Conservation (phyloP, 78 protist genomes). For the Speleostelium caveatum region DNA sequence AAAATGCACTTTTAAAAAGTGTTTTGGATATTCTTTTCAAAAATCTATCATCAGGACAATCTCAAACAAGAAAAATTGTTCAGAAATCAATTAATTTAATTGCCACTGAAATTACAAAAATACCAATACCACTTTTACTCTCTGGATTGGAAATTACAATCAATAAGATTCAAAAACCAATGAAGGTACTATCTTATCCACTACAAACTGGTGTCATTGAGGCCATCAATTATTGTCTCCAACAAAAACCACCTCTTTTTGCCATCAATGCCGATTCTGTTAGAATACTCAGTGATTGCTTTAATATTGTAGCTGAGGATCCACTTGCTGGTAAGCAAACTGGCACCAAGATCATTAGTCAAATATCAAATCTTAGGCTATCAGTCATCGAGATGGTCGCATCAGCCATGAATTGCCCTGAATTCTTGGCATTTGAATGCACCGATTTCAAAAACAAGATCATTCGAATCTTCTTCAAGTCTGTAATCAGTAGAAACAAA, state of each 20-base stretch:
- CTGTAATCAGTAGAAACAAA: conserved; percentile 32
- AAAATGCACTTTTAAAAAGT: conserved; percentile 5
- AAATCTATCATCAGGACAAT: neutral
- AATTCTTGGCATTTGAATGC: conserved; percentile 28
- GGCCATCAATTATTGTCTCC: conserved; percentile 35
- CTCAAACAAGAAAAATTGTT: conserved; percentile 43
- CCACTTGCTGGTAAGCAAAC: neutral
- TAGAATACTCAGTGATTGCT: conserved; percentile 20
- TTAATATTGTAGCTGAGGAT: conserved; percentile 52
- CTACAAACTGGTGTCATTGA: conserved; percentile 53
- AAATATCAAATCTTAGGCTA: neutral
- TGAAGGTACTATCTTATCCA: neutral
- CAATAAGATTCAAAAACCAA: neutral
- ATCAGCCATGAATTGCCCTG: conserved; percentile 44
- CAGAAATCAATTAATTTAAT: neutral
- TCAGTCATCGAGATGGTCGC: conserved; percentile 60
- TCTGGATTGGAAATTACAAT: conserved; percentile 1
- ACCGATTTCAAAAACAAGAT: conserved; percentile 78
- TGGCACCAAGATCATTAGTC: neutral
- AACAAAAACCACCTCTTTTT: conserved; percentile 18
- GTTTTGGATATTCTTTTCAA: conserved; percentile 24
- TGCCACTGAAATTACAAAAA: conserved; percentile 7
- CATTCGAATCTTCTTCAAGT: conserved; percentile 77
- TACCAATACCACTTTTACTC: conserved; percentile 21
- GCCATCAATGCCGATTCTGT: conserved; percentile 20